phyloP scores from a whole-genome alignment of 2,329 filamentous ascomycete species.

The Exophiala lecanii-corni region DNA sequence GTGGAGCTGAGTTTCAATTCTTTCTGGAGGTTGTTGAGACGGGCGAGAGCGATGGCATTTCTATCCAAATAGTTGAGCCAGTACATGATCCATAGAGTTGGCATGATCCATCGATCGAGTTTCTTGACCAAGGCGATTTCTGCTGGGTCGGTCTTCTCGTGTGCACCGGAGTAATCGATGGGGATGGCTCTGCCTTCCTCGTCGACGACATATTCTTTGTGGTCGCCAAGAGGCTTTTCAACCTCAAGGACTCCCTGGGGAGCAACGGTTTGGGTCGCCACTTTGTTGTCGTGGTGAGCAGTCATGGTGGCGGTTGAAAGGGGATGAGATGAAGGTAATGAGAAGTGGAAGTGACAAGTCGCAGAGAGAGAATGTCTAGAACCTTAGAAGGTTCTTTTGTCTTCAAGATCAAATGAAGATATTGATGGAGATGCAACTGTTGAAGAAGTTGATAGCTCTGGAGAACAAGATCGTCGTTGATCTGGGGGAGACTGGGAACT shows the following conservation, averaged over 20 bases:
- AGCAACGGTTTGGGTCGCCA: not conserved
- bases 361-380: not conserved
- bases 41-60: constrained; percentile 32
- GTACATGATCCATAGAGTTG: constrained; percentile 24
- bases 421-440: not conserved
- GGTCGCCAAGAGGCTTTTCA: not conserved
- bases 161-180: constrained; percentile 37
- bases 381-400: not conserved
- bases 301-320: not conserved
- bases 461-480: not conserved
- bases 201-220: constrained; percentile 3
- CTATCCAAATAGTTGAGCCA: constrained; percentile 28
- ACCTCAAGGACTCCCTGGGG: not conserved
- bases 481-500: not conserved
- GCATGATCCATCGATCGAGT: constrained; percentile 35
- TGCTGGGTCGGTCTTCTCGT: constrained; percentile 36
- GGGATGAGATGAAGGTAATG: not conserved
- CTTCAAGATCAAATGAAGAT: not conserved
- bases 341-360: not conserved
- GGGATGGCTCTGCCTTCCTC: constrained; percentile 16
- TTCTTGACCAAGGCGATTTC: constrained; percentile 37
- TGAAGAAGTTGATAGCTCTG: no score
- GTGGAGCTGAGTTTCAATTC: constrained; percentile 29
- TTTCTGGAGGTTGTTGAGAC: constrained; percentile 29
- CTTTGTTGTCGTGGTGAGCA: not conserved